These are phyloP conservation scores for Phytophthora aleatoria DNA, from an alignment of 352 stramenopile genomes.

Conservation along the genomic window DNA sequence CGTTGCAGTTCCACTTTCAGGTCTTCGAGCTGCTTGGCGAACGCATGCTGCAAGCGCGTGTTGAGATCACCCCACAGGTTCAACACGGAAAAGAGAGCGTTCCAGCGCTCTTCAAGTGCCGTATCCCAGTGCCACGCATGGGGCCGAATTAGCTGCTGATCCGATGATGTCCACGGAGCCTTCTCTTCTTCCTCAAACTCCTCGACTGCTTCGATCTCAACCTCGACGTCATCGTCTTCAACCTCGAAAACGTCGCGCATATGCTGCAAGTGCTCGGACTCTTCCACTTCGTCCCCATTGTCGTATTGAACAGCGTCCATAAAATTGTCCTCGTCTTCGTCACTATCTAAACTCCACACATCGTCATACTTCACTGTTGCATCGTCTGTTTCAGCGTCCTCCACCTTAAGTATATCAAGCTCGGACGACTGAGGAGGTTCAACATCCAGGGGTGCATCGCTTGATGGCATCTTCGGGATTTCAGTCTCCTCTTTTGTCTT, in stretches of 20 bases:
- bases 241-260: constrained; percentile 81
- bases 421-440: neutral
- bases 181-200: constrained; percentile 44
- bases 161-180: constrained; percentile 14
- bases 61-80: constrained; percentile 32
- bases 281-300: constrained; percentile 71
- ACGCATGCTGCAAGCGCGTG: constrained; percentile 21
- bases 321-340: constrained; percentile 47
- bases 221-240: constrained; percentile 41
- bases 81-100: constrained; percentile 35
- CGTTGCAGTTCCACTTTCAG: constrained; percentile 60
- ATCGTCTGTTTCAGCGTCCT: neutral
- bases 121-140: constrained; percentile 79
- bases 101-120: constrained; percentile 63
- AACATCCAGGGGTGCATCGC: neutral
- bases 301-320: constrained; percentile 43
- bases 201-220: constrained; percentile 21
- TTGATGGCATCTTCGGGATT: neutral
- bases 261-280: constrained; percentile 85
- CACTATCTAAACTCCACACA: constrained; percentile 36
- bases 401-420: neutral
- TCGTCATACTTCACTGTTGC: constrained; percentile 22
- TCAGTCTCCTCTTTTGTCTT: neutral
- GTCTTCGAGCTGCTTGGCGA: constrained; percentile 33
- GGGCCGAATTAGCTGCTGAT: constrained; percentile 21